Evolutionary conservation across 192 early-diverging fungal species (phyloP).

Genomic region (Coemansia sp.): DNA sequence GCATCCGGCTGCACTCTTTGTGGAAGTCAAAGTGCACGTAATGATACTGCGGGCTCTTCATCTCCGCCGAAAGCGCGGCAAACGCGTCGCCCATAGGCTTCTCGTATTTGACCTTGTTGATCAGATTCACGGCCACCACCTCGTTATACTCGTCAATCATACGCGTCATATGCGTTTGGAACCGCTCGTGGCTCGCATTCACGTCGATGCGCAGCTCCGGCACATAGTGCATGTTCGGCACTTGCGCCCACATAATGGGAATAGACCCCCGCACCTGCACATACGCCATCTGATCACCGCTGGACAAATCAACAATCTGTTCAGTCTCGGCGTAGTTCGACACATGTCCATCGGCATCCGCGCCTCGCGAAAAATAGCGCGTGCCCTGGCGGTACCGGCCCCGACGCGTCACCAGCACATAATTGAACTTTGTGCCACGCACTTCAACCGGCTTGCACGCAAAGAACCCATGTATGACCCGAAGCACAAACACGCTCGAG

Average conservation of each 20-base stretch:
- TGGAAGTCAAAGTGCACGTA: conserved; percentile 99
- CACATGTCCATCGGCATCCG: conserved; percentile 88
- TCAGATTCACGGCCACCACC: conserved; percentile 87
- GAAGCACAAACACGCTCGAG: conserved; percentile 74
- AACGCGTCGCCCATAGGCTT: conserved; percentile 79
- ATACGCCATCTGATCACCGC: conserved; percentile 59
- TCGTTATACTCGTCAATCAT: conserved; percentile 67
- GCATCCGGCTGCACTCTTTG: conserved; percentile 92
- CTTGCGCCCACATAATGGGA: conserved; percentile 91
- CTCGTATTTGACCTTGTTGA: conserved; percentile 95
- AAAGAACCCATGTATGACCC: conserved; percentile 87
- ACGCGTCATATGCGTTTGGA: conserved; percentile 30
- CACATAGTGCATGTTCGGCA: conserved; percentile 88
- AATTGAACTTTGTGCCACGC: conserved; percentile 70
- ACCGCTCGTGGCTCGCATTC: conserved; percentile 35
- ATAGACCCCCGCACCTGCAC: conserved; percentile 95
- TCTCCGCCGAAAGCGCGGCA: conserved; percentile 58
- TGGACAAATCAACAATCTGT: conserved; percentile 74
- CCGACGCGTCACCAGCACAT: conserved; percentile 78
- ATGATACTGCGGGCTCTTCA: conserved; percentile 57
- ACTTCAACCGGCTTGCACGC: conserved; percentile 57
- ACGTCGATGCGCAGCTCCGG: conserved; percentile 77
- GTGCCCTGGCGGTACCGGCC: conserved; percentile 81
- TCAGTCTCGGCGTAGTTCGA: conserved; percentile 98
- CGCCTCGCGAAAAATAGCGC: conserved; percentile 89